A percentile compares a stretch with the other conserved stretches of the same genome.
Conservation (phyloP, 306 rosid species). For the Calophaca sinica region DNA sequence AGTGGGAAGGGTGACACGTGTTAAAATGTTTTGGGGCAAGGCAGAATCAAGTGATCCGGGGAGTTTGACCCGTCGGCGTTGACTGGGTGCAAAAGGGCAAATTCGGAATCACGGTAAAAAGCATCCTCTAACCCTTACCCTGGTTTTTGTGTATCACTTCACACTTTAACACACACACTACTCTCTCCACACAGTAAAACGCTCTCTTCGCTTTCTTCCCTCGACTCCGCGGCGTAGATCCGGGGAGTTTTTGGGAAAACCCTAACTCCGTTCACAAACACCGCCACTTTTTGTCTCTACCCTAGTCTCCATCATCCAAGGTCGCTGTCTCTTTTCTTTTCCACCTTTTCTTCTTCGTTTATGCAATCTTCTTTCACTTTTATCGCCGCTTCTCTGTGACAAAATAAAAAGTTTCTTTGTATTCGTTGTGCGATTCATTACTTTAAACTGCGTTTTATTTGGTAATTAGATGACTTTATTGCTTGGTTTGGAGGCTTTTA, state of each 20-base stretch:
- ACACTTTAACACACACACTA: neutral
- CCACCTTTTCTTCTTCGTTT: no score
- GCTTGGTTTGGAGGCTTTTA: neutral
- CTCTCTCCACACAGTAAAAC: neutral
- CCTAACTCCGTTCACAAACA: conserved; percentile 46
- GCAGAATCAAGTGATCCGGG: neutral
- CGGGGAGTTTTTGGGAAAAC: conserved; percentile 78
- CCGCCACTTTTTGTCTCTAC: neutral
- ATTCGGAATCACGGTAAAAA: conserved; percentile 33
- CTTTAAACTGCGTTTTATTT: neutral
- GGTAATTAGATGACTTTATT: neutral
- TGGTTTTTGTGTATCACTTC: conserved; percentile 1
- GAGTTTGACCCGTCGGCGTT: conserved; percentile 32
- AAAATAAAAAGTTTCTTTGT: neutral
- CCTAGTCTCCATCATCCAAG: conserved; percentile 26
- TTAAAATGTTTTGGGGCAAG: neutral
- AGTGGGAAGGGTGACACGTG: neutral
- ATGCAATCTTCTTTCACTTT: neutral
- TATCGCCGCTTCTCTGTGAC: neutral
- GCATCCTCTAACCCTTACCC: conserved; percentile 40
- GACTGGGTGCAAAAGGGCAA: conserved; percentile 40
- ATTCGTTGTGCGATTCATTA: neutral
- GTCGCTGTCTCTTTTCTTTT: neutral
- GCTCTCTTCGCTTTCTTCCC: conserved; percentile 22
- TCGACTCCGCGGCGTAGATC: conserved; percentile 80